Base-by-base conservation (phyloP, 192 early-diverging fungal genomes). In the Coemansia sp. region DNA sequence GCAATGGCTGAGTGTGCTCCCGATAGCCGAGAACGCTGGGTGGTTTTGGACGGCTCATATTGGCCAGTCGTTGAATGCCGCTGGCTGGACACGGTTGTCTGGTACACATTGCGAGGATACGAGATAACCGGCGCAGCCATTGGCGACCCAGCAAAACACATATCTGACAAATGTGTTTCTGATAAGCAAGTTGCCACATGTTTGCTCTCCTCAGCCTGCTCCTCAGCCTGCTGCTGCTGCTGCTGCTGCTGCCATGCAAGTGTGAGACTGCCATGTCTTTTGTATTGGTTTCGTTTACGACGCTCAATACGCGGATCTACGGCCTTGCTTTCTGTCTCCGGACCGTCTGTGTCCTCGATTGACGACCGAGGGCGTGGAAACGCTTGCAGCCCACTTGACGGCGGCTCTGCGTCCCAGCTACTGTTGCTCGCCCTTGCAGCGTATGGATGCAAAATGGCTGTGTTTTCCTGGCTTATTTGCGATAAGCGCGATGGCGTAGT, bases 251-350 rank as follows among this genome's bases (percentile, higher is more conserved):
- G 69, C 58, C 47, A 66, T 2, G 73, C 73, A 47, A 77, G 50
- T 2, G 67, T 77, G 33, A 77, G 38, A 30, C 73, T 77, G 30
- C 73, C 73, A 38, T 77, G 66, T 3, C 73, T 53, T 48, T 77
- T 77, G 59, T 77, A 77, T 48, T 77, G 57, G 59, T 77, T 77
- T 14, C 50, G 55, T 23, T 36, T 49, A 19, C 73, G 73, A 1
- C 73, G 68, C 20, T 70, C 66, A 31, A 70, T 19, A 0, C 67
- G 67, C 6, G 51, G 48, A 40, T 77, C 73, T 8, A 47, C 46
- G 9, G 51, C 40, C 1, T 30, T 30, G 21, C 11, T 42, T 36
- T 31, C 31, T 8, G n/a, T 11, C 0, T 18, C 35, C 19, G n/a
- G 14, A 2, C 37, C 16, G 41, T 38, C 9, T 42, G 16, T 33